Base-by-base conservation (phyloP, 2,329 filamentous ascomycete species). In the Aspergillus bombycis region DNA sequence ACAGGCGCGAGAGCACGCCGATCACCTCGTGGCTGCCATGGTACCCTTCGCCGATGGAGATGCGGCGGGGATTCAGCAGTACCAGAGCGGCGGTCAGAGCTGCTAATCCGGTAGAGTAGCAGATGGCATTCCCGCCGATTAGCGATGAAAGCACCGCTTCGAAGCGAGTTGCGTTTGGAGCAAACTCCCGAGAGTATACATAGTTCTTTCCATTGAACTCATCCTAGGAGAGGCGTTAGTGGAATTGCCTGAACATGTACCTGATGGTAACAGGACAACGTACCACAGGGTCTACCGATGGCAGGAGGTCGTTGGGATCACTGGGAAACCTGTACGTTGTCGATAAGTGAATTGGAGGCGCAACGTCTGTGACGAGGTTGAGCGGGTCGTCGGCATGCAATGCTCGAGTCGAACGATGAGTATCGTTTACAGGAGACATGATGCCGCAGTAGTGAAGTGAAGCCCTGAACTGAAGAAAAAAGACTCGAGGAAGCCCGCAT, bases 11-110 rank as follows among this genome's bases (percentile, higher is more conserved):
- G 64, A 96, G 83, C 41, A 98, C 71, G 3, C 30, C 77, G 70
- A 97, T 86, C n/a, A 97, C 91, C 67, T 92, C 93, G 76, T 97
- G 93, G 78, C 92, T 96, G 66, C 95, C 95, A 79, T 98, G 94
- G 80, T 98, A 98, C 41, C 94, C 94, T 8, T 85, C 88, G 36
- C 89, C 89, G 65, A 98, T 92, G 65, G 92, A 90, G 60, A 98
- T 87, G 61, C 90, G 89, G 68, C 88, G 88, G 1, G 95, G 95
- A 76, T 96, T 93, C 5, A 96, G 79, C 70, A 88, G 88, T 14
- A 93, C 88, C 4, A 98, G 83, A 63, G 96, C 82, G 19, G 92
- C 94, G 78, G 97, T 92, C 80, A 97, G 93, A 56, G 94, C 91
- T 6, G 92, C 86, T 19, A 98, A 86, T 2, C 95, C 95, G 3